Percentiles rank a stretch among this genome's conserved stretches.
These are phyloP conservation scores for Agrocybe pediades DNA, from an alignment of 768 basidiomycete species.

Conservation along the genomic window DNA sequence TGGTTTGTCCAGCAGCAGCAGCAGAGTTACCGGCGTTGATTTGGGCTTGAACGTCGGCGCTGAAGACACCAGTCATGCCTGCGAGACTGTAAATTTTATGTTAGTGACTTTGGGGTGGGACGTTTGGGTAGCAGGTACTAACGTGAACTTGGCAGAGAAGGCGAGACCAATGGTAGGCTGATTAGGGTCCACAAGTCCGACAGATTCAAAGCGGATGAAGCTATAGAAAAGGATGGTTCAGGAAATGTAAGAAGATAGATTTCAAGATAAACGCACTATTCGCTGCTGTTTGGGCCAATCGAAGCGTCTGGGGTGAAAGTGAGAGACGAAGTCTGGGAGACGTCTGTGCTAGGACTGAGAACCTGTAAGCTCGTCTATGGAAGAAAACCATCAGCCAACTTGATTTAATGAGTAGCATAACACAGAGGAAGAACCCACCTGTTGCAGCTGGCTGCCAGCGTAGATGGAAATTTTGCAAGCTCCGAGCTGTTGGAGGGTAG, in stretches of 20 bases:
- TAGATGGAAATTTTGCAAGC: constrained; percentile 56
- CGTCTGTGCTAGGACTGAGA: constrained; percentile 41
- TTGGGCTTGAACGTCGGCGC: constrained; percentile 49
- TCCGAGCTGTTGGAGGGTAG: constrained; percentile 55
- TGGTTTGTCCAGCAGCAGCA: constrained; percentile 12
- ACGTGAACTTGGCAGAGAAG: constrained; percentile 83
- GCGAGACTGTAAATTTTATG: constrained; percentile 47
- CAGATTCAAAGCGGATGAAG: constrained; percentile 79
- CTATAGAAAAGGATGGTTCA: constrained; percentile 32
- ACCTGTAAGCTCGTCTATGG: not conserved
- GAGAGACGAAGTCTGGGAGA: constrained; percentile 46
- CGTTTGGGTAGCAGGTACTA: constrained; percentile 23
- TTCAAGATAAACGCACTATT: constrained; percentile 50
- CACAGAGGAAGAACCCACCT: constrained; percentile 42
- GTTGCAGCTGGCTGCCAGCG: constrained; percentile 58
- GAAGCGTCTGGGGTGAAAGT: constrained; percentile 50
- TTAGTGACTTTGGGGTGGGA: not conserved
- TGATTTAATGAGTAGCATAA: too few species aligned
- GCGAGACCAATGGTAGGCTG: constrained; percentile 60
- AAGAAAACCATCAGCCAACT: too few species aligned
- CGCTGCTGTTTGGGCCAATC: constrained; percentile 54
- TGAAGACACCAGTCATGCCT: constrained; percentile 77
- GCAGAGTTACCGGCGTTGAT: constrained; percentile 46
- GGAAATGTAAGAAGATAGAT: not conserved
- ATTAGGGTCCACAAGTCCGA: constrained; percentile 48